These are phyloP conservation scores for Beauveria bassiana DNA, from an alignment of 2,329 filamentous ascomycete genomes.

Conservation along the genomic window DNA sequence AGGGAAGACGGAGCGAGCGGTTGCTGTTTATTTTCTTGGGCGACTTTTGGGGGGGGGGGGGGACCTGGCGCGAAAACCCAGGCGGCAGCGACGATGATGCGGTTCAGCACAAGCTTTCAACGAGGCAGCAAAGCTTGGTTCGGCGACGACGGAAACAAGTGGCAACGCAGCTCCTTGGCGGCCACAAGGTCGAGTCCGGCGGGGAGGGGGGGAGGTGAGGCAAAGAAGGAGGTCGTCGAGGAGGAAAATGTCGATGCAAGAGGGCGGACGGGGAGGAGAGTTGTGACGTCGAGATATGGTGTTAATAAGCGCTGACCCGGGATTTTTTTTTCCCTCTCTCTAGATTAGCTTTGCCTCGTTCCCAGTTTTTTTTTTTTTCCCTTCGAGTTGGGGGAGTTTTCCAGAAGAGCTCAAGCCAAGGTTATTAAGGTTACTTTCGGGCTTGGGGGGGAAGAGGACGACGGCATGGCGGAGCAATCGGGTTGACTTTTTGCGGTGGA, in stretches of 20 bases:
- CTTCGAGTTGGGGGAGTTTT: neutral
- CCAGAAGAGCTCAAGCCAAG: neutral
- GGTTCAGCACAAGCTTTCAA: neutral
- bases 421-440: slow-evolving; percentile 1
- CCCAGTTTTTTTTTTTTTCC: neutral
- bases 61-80: neutral
- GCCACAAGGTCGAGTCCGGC: neutral
- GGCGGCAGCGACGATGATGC: slow-evolving; percentile 3
- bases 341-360: neutral
- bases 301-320: neutral
- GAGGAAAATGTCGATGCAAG: neutral
- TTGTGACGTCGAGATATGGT: slow-evolving; percentile 3
- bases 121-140: neutral
- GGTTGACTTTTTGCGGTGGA: slow-evolving; percentile 3
- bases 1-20: neutral
- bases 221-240: neutral
- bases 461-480: slow-evolving; percentile 1
- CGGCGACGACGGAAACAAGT: neutral
- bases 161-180: neutral
- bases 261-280: neutral
- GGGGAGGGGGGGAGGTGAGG: neutral
- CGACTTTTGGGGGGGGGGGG: neutral
- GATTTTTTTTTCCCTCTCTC: neutral
- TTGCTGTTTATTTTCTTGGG: neutral
- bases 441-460: neutral